Evolutionary conservation across 768 basidiomycete genomes (phyloP), one percentile per base, ranked within the genome.

Genomic region (Lyophyllum semitale): DNA sequence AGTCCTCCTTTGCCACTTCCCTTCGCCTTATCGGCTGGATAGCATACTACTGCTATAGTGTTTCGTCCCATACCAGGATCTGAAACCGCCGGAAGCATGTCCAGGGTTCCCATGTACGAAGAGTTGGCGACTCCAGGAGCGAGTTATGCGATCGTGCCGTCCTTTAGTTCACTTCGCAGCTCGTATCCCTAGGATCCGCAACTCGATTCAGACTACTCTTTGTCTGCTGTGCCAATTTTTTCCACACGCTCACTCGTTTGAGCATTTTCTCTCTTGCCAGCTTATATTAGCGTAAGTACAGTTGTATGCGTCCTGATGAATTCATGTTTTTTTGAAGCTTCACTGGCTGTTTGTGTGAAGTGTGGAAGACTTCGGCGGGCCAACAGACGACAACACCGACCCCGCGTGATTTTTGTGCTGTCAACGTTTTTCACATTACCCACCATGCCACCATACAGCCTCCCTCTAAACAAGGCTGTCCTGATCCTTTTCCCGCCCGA

Each of bases 91-190:
- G n/a, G n/a, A 23, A 37, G 23, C 20, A 48, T 40, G 27, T 57
- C 35, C 52, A 53, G 54, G 54, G 55, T 53, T 22, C 32, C 58
- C 51, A 53, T 57, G 59, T 48, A 60, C 59, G 62, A 53, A 55
- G 59, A 56, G 62, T 44, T 20, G 50, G 51, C 30, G 41, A 50
- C 33, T n/a, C 49, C 32, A 17, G 41, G 35, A n/a, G n/a, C 49
- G 40, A 50, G 57, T 58, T 23, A 49, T 45, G n/a, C n/a, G 54
- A 54, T 35, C 27, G 54, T 51, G 59, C 63, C 66, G 75, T 77
- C 76, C 81, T 86, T 85, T 60, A 85, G 85, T 82, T 75, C 80
- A 84, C 82, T 85, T 85, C 80, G 84, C 80, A 77, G 83, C 80
- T 74, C 80, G 75, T 71, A 66, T 59, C 46, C 59, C 57, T 55